These are phyloP conservation scores for Pythium grandisporangium DNA, from an alignment of 352 stramenopile species.

Conservation along the genomic window DNA sequence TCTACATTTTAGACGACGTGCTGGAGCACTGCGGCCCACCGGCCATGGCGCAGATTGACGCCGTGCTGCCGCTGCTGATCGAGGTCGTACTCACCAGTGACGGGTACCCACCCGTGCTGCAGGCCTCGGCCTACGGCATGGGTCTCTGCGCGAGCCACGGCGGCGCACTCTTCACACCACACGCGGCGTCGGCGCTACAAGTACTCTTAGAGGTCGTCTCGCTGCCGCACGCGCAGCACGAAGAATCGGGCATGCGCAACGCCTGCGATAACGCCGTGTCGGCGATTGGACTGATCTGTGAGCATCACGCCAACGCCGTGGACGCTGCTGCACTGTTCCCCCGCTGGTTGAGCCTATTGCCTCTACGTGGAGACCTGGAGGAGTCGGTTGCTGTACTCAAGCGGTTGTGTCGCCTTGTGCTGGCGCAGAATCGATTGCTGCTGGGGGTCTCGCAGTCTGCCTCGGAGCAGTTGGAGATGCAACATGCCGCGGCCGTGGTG, in stretches of 20 bases:
- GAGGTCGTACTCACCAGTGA: constrained; percentile 56
- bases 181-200: constrained; percentile 38
- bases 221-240: constrained; percentile 34
- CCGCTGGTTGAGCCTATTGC: constrained; percentile 62
- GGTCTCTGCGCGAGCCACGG: constrained; percentile 54
- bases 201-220: constrained; percentile 52
- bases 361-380: constrained; percentile 65
- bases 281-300: constrained; percentile 62
- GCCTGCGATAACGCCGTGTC: constrained; percentile 76
- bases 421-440: constrained; percentile 47
- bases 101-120: constrained; percentile 40
- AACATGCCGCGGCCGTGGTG: constrained; percentile 45
- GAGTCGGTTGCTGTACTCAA: constrained; percentile 58
- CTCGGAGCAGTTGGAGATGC: no score
- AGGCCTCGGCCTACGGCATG: constrained; percentile 70
- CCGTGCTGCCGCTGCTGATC: constrained; percentile 59
- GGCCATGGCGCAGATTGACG: constrained; percentile 38
- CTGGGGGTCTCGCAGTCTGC: no score
- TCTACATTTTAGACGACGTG: constrained; percentile 85
- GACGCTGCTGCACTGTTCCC: constrained; percentile 44
- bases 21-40: constrained; percentile 59
- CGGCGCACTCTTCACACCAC: constrained; percentile 33
- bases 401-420: constrained; percentile 58
- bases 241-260: constrained; percentile 45
- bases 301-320: constrained; percentile 41